Evolutionary conservation across 352 stramenopile species (phyloP).

Genomic region (Globisporangium abappressorium): DNA sequence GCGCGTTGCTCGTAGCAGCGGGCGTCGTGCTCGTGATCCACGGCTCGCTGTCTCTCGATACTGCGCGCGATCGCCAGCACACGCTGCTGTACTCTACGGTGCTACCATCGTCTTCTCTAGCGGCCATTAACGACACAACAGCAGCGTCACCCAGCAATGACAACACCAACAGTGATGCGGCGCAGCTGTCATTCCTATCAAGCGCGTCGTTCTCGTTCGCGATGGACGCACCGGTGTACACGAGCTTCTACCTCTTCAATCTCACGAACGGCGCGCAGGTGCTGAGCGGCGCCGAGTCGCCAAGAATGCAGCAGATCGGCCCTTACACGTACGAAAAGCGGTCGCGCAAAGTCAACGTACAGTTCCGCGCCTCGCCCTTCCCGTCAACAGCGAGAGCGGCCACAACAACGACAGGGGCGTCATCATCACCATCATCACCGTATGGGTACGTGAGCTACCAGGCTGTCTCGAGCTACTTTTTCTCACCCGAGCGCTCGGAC

Average conservation of each 20-base stretch:
- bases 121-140: not conserved
- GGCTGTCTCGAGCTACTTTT: conserved; percentile 40
- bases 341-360: conserved; percentile 54
- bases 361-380: conserved; percentile 24
- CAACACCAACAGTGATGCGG: not conserved
- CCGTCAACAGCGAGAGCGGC: not conserved
- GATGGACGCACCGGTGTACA: conserved; percentile 49
- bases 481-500: conserved; percentile 54
- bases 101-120: not conserved
- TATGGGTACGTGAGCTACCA: conserved; percentile 54
- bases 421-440: not conserved
- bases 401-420: not conserved
- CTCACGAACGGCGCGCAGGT: conserved; percentile 55
- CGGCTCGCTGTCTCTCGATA: conserved; percentile 26
- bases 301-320: conserved; percentile 46
- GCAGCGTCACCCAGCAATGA: conserved; percentile 1
- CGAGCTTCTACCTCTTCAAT: conserved; percentile 74
- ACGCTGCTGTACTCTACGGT: conserved; percentile 15
- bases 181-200: conserved; percentile 14
- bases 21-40: conserved; percentile 26
- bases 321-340: conserved; percentile 70
- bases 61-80: conserved; percentile 8
- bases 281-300: conserved; percentile 25
- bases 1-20: conserved; percentile 19
- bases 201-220: conserved; percentile 34